Evolutionary conservation across 148 eudicot genomes (phyloP).

Genomic region (Agrostemma githago): DNA sequence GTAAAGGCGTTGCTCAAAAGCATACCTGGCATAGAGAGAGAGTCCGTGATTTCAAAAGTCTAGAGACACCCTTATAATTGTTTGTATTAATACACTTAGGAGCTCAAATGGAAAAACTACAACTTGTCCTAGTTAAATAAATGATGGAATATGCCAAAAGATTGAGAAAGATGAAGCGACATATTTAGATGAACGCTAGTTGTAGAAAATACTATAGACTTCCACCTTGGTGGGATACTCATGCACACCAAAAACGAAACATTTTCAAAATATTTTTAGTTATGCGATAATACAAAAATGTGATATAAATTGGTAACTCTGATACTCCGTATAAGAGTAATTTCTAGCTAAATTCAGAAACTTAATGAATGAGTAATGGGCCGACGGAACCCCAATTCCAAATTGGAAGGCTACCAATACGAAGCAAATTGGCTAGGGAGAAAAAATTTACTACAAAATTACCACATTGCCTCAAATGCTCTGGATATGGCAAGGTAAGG

Average conservation of each 20-base stretch:
- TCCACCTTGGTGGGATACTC: neutral
- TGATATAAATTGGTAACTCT: neutral
- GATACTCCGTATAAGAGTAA: neutral
- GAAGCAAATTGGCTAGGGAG: neutral
- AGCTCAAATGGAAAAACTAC: neutral
- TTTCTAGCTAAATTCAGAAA: neutral
- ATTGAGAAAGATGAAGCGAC: neutral
- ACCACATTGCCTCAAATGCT: neutral
- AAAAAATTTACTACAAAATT: neutral
- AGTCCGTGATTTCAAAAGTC: slow-evolving; percentile 1
- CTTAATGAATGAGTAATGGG: neutral
- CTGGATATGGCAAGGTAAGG: neutral
- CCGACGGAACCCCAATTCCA: neutral
- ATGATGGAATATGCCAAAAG: neutral
- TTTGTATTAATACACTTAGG: neutral
- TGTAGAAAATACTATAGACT: neutral
- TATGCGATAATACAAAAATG: neutral
- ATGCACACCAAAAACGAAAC: neutral
- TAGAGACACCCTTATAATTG: neutral
- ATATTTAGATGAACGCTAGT: neutral
- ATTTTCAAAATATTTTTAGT: neutral
- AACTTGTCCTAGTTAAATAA: neutral
- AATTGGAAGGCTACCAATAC: neutral
- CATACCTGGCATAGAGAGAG: slow-evolving; percentile 50
- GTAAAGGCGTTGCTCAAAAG: slow-evolving; percentile 56